Base-by-base conservation (phyloP, 148 eudicot species). In the Pharnaceum exiguum region DNA sequence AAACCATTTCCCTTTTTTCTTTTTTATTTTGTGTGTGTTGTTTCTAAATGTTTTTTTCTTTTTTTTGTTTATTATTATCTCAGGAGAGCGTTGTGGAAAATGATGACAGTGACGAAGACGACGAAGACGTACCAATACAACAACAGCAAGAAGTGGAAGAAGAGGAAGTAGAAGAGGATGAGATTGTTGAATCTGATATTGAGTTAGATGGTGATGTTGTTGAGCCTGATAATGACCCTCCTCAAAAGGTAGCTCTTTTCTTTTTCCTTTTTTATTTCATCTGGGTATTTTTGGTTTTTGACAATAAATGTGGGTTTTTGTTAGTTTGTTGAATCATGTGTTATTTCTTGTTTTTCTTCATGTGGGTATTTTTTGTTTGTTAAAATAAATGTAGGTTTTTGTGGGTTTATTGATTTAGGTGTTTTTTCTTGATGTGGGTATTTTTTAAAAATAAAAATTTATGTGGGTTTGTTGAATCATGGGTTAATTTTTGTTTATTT, bases 171-270 rank as follows among this genome's bases (percentile, higher is more conserved):
- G 85, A 80, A 36, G 85, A 77, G 50, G 75, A 71, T 0, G 95
- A 87, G 56, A 81, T 91, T 40, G 67, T 88, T 48, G 96, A 91
- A 68, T 91, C 98, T 53, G 96, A 91, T 55, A 58, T 88, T 44
- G 98, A 91, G 74, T 72, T 91, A 26, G 96, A 91, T 60, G 86
- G 95, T 48, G 94, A 91, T 16, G 68, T 58, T 35, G 83, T 91
- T 54, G 94, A 88, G 65, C 98, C 98, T 60, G 98, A 91, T 51
- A 72, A 81, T 62, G 96, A 91, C 71, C 88, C 84, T 65, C 96
- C 94, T 6, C 89, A 85, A 29, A 81, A 88, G 95, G 95, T 91
- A 27, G 12, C 7, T 40, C 46, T 22, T 28, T 47, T 33, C 25
- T 2, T 3, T 44, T 26, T 25, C 0, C 30, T 61, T 23, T 51